Base-by-base conservation (phyloP, 306 rosid genomes). In the Oxytropis ochrocephala region DNA sequence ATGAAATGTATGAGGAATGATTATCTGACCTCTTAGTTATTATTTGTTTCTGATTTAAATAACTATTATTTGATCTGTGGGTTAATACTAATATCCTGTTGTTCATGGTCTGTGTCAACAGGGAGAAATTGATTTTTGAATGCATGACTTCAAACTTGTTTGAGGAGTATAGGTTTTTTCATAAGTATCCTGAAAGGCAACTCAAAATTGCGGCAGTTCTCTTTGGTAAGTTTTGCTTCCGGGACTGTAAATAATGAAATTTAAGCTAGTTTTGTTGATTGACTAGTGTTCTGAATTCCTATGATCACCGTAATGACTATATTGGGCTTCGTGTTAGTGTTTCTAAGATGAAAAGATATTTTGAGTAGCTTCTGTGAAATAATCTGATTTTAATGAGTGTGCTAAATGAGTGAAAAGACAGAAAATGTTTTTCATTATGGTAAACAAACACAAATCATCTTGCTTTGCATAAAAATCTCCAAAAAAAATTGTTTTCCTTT, bases 141-240 rank as follows among this genome's bases (percentile, higher is more conserved):
- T 95, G 96, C 85, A 95, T 95, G 99, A 87, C 87, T 24, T 92
- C 88, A 5, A 95, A 95, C 86, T 85, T 91, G 72, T 95, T 91
- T 56, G 99, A 95, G 78, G 97, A 95, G 86, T 95, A 87, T 77
- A 83, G 87, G 55, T 95, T 95, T 84, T 95, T 91, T 64, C 95
- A 95, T 10, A 95, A 89, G 85, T 95, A 95, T 82, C 99, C 99
- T 53, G 99, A 95, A 79, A 85, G 84, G 81, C 99, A 95, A 77
- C 92, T 95, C 52, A 85, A 80, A 87, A 87, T 95, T 79, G 97
- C 97, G 11, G 99, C 97, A 18, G 73, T 89, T 71, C 89, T 91
- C 68, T 95, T 95, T 76, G 99, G 99, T 91, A 74, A 76, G 97
- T 77, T 67, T 80, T 66, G 12, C 69, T 52, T 36, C 39, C 68